Base-by-base conservation (phyloP, 768 basidiomycete species). In the Terana coerulea region DNA sequence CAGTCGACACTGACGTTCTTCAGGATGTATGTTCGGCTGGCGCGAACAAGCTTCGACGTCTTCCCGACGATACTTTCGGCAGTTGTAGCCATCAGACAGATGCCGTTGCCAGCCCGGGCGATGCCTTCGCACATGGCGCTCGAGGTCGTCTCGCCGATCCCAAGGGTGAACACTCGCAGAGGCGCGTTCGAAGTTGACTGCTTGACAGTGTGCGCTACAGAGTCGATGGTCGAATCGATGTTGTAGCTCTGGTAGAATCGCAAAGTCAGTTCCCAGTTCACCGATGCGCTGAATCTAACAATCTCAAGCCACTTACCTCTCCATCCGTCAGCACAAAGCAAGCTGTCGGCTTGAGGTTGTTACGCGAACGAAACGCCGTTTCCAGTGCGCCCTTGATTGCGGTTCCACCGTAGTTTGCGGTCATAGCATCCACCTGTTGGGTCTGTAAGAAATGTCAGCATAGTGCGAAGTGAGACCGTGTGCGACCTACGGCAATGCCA, bases 301-400 rank as follows among this genome's bases (percentile, higher is more conserved):
- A 19, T 5, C 5, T 47, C 29, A 54, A 59, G 2, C 29, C 53
- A 35, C 68, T 1, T 24, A 80, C 72, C 45, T 74, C 63, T 15
- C 83, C 83, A 51, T 83, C 84, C 1, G 84, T 86, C 26, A 86
- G 65, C 12, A 84, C 61, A 53, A 85, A 82, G 7, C 82, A 61
- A 7, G 67, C 73, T 0, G 78, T 77, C 1, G 81, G 71, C 1
- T 72, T 68, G 25, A 60, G 53, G 8, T 17, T 42, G 7, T 55
- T 61, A 5, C 78, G 72, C 5, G 60, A 60, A 1, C 47, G 25
- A n/a, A 81, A 68, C 21, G 74, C 73, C 1, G 43, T 24, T 3
- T 61, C 48, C 22, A 85, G 61, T 0, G 80, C 83, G 0, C 15
- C 9, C 0, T 62, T 39, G 7, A 80, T 74, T 42, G 83, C 72